These are phyloP conservation scores for Fusarium bulbicola DNA, from an alignment of 2,329 filamentous ascomycete species.

Conservation along the genomic window DNA sequence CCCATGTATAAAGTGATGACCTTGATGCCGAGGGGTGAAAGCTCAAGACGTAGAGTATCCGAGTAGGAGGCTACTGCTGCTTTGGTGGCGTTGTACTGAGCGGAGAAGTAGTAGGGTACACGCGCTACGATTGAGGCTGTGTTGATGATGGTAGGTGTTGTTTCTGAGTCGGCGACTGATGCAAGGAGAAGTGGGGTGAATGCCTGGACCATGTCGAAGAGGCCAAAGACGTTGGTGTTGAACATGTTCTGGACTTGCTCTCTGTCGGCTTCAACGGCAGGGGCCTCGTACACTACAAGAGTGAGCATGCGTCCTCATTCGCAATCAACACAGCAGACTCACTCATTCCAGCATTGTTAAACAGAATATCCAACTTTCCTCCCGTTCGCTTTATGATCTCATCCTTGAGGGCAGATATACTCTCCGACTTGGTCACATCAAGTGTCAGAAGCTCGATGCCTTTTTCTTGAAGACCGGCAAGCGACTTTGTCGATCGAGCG, in stretches of 20 bases:
- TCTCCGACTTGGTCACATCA: slow-evolving; percentile 1
- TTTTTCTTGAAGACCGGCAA: background rate
- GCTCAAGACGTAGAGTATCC: slow-evolving; percentile 18
- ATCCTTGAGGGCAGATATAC: background rate
- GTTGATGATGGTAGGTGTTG: slow-evolving; percentile 2
- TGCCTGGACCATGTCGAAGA: slow-evolving; percentile 10
- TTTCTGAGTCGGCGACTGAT: background rate
- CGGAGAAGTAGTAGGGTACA: background rate
- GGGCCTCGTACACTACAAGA: slow-evolving; percentile 13
- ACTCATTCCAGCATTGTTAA: slow-evolving; percentile 18
- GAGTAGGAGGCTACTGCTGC: slow-evolving; percentile 14
- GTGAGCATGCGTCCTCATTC: background rate
- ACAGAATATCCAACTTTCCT: background rate
- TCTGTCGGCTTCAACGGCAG: background rate
- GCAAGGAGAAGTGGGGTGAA: slow-evolving; percentile 1
- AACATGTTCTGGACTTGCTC: background rate
- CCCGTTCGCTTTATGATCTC: background rate
- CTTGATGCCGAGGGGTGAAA: background rate
- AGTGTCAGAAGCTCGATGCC: slow-evolving; percentile 7
- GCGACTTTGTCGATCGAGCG: background rate
- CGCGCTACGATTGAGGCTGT: slow-evolving; percentile 1
- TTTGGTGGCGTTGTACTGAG: slow-evolving; percentile 16
- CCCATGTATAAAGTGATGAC: slow-evolving; percentile 17
- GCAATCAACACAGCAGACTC: background rate
- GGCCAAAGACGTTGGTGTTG: background rate